Base-by-base conservation (phyloP, 805 yeast species). In the Zygosaccharomyces lentus region DNA sequence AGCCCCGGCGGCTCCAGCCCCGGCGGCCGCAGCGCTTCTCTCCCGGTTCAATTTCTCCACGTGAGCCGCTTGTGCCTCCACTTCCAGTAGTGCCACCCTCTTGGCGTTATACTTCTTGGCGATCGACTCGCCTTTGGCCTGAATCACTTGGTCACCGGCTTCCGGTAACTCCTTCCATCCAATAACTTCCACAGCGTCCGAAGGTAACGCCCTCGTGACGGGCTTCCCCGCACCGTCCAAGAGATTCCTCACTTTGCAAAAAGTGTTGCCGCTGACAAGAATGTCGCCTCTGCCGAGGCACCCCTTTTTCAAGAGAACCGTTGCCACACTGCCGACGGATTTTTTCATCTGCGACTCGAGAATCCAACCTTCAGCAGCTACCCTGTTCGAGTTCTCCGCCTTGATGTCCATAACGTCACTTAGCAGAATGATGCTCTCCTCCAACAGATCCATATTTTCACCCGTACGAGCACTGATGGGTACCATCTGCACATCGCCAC, bases 111-210 rank as follows among this genome's bases (percentile, higher is more conserved):
- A 96, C 52, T 80, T 78, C 57, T 87, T 88, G 6, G 96, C 96
- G 29, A 72, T 64, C 10, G 78, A 71, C 61, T 90, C 97, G 56
- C 68, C 78, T 50, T 77, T 77, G 9, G 93, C 95, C 61, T 88
- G 84, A 4, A 91, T 61, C 1, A 87, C 80, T 52, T 78, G 78
- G 51, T 88, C 96, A 8, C 99, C 99, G 9, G 96, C 93, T 43
- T 79, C 86, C 0, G 98, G 98, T 30, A 90, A 68, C 29, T 81
- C 90, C 61, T 85, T 89, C 99, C 99, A 93, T 0, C 99, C 99
- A 62, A 87, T 76, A 6, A 93, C 73, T 57, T 88, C 95, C 1
- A 87, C 95, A 0, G 98, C 96, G 7, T 85, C 82, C 0, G 96
- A 83, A 0, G 99, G 98, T 0, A 80, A 78, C 0, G 96, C 97